A percentile compares a stretch with the other conserved stretches of the same genome.
phyloP scores from a whole-genome alignment of 148 eudicot species.

The Hydrangea macrophylla region DNA sequence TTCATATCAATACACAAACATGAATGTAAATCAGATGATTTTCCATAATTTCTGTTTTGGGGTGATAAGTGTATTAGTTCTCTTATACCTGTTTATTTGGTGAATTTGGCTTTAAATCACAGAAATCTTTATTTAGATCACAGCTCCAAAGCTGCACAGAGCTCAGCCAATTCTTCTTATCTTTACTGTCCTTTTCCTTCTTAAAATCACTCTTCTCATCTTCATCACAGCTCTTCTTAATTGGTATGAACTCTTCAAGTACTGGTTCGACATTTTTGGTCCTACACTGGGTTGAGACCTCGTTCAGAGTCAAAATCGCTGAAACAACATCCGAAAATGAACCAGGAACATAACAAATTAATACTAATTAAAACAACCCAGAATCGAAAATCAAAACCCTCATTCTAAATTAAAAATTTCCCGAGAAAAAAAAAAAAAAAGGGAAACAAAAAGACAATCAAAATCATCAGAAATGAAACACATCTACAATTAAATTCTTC shows the following conservation, averaged over 20 bases:
- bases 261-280: conserved; percentile 46
- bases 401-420: neutral
- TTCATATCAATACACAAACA: neutral
- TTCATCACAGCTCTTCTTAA: conserved; percentile 39
- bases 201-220: conserved; percentile 17
- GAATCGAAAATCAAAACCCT: neutral
- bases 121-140: conserved; percentile 11
- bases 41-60: neutral
- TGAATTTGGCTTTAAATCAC: conserved; percentile 16
- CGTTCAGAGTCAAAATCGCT: conserved; percentile 52
- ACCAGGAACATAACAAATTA: neutral
- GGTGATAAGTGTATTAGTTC: neutral
- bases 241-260: conserved; percentile 68
- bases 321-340: conserved; percentile 23
- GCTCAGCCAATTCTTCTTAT: conserved; percentile 82
- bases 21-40: neutral
- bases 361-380: neutral
- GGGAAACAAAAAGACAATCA: neutral
- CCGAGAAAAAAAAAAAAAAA: neutral
- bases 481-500: neutral
- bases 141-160: conserved; percentile 80
- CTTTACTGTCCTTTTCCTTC: conserved; percentile 29
- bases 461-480: conserved; percentile 13
- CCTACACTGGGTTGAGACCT: conserved; percentile 37
- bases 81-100: conserved; percentile 33